Evolutionary conservation across 75 land plant genomes (phyloP).

Genomic region (Pinus tabuliformis): DNA sequence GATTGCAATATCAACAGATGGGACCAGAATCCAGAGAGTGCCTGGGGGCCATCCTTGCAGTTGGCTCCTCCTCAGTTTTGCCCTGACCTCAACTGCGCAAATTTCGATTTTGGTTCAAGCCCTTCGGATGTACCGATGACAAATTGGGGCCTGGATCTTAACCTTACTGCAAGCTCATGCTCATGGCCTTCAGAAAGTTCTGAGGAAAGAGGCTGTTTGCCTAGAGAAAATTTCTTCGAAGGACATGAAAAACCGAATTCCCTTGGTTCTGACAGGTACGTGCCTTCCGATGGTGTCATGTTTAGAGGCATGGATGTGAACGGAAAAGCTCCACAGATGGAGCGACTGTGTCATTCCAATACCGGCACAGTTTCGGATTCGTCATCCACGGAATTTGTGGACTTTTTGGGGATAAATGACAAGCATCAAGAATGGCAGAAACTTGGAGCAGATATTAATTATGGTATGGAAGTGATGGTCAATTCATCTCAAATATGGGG

Average conservation of each 20-base stretch:
- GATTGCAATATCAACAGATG: no score
- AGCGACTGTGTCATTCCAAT: background rate
- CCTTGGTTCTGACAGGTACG: background rate
- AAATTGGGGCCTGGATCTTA: conserved; percentile 1
- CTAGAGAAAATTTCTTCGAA: background rate
- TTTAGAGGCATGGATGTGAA: background rate
- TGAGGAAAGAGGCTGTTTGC: background rate
- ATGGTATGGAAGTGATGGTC: background rate
- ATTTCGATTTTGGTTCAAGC: conserved; percentile 1
- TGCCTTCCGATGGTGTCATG: background rate
- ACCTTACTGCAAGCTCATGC: background rate
- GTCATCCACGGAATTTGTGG: conserved; percentile 2
- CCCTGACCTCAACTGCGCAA: background rate
- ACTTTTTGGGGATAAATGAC: conserved; percentile 8
- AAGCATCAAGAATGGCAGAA: background rate
- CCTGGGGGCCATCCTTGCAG: background rate
- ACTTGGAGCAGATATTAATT: background rate
- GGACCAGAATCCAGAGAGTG: background rate
- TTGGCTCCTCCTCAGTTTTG: background rate
- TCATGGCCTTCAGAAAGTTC: background rate
- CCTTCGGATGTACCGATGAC: background rate
- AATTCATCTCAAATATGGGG: background rate
- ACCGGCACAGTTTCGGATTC: background rate
- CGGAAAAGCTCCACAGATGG: background rate
- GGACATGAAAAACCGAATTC: background rate